Evolutionary conservation across 352 stramenopile genomes (phyloP), one percentile per base, ranked within the genome.

Genomic region (Phytophthora sansomeana): DNA sequence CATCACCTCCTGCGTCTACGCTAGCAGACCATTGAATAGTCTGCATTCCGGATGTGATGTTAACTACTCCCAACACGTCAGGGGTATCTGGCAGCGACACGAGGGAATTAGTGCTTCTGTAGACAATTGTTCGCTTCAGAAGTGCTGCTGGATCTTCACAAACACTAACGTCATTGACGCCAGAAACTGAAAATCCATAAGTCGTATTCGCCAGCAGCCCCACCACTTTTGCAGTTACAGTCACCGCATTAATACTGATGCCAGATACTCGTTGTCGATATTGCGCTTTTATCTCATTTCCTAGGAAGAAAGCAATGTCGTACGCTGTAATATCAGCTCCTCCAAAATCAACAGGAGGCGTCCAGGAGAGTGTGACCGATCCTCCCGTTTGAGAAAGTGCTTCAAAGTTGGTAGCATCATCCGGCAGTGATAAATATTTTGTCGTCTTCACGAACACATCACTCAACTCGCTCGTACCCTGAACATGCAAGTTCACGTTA

Each of bases 381-480:
- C 83, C 83, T 8, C 77, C 79, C 1, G 75, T 81, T 46, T 63
- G 65, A 24, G 51, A 55, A 2, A 79, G 1, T 6, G 78, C 21
- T 9, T 21, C 36, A 6, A 85, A 38, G 28, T 81, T 69, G 39
- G 51, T 62, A 1, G 67, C 74, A 59, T 85, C 68, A 8, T 69
- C 74, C 10, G 83, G 80, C 4, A 81, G n/a, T 0, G 83, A 75
- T 16, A 88, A 32, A 39, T 74, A 87, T 10, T 47, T 67, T 8
- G 83, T 91, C 8, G 58, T 73, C 6, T 62, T 30, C 6, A 35
- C 49, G 6, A 76, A 44, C 2, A 68, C 29, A 41, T 81, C 73
- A 50, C 78, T 91, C 6, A 68, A 70, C 29, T 89, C 80, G 24
- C 82, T 89, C 13, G 59, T 52, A 21, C 80, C 76, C 81, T 89